Conservation (phyloP, 805 yeast genomes). For the Kurtzmaniella fragi region DNA sequence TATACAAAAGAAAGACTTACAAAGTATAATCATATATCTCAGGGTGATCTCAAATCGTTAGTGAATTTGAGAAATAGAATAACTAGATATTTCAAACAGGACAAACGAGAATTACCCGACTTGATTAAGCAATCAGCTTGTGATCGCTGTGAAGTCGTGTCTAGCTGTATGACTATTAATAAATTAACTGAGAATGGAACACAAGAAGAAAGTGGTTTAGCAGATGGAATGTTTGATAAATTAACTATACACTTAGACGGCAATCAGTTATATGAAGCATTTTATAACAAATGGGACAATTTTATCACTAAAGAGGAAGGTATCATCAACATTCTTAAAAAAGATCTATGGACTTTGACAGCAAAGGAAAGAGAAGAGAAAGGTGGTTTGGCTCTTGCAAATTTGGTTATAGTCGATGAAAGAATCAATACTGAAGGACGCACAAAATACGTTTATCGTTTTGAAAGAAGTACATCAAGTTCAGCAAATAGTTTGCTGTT, state of each 20-base stretch:
- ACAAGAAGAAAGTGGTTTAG: slow-evolving; percentile 49
- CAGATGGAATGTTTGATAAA: slow-evolving; percentile 39
- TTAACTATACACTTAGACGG: slow-evolving; percentile 46
- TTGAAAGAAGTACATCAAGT: slow-evolving; percentile 30
- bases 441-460: slow-evolving; percentile 40
- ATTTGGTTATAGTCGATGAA: slow-evolving; percentile 34
- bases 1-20: slow-evolving; percentile 63
- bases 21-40: slow-evolving; percentile 47
- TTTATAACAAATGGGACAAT: slow-evolving; percentile 69
- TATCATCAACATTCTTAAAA: slow-evolving; percentile 43
- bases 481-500: slow-evolving; percentile 16
- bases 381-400: slow-evolving; percentile 56
- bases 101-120: slow-evolving; percentile 48
- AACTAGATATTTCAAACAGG: slow-evolving; percentile 53
- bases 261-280: slow-evolving; percentile 40
- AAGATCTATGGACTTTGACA: slow-evolving; percentile 66
- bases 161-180: slow-evolving; percentile 62
- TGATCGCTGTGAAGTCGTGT: slow-evolving; percentile 53
- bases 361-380: slow-evolving; percentile 53
- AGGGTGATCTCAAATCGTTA: slow-evolving; percentile 59
- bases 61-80: slow-evolving; percentile 69
- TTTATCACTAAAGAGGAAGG: slow-evolving; percentile 72
- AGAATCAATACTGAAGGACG: slow-evolving; percentile 11
- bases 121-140: slow-evolving; percentile 49
- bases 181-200: slow-evolving; percentile 56